Conservation (phyloP, 306 rosid species). For the Spatholobus suberectus region DNA sequence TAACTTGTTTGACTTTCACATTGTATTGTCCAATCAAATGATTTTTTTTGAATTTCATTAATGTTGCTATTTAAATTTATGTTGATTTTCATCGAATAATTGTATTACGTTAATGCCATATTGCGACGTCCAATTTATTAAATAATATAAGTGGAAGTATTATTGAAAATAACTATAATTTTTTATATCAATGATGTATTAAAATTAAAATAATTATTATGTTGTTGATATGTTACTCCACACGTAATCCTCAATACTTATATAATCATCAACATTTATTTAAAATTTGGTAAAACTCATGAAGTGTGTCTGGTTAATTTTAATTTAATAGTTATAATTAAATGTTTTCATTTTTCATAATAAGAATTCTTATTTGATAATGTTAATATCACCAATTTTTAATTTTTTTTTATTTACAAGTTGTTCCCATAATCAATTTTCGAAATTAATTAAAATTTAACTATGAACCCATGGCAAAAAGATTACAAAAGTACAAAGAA, state of each 20-base stretch:
- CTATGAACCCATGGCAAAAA: too few species aligned
- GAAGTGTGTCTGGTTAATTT: too few species aligned
- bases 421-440: too few species aligned
- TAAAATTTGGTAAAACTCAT: background rate
- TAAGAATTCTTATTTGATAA: too few species aligned
- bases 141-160: background rate
- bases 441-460: too few species aligned
- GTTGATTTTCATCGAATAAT: background rate
- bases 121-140: background rate
- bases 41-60: background rate
- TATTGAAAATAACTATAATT: background rate
- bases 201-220: background rate
- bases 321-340: too few species aligned
- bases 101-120: background rate
- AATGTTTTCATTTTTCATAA: too few species aligned
- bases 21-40: background rate
- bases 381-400: too few species aligned
- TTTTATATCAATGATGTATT: background rate
- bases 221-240: background rate
- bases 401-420: too few species aligned
- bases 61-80: background rate
- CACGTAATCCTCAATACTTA: background rate
- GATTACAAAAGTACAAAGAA: too few species aligned
- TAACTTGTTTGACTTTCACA: constrained; percentile 1
- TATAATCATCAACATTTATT: background rate